These are phyloP conservation scores for Bryoerythrophyllum caledonicum DNA, from an alignment of 225 moss, liverwort and hornwort genomes.

Conservation along the genomic window DNA sequence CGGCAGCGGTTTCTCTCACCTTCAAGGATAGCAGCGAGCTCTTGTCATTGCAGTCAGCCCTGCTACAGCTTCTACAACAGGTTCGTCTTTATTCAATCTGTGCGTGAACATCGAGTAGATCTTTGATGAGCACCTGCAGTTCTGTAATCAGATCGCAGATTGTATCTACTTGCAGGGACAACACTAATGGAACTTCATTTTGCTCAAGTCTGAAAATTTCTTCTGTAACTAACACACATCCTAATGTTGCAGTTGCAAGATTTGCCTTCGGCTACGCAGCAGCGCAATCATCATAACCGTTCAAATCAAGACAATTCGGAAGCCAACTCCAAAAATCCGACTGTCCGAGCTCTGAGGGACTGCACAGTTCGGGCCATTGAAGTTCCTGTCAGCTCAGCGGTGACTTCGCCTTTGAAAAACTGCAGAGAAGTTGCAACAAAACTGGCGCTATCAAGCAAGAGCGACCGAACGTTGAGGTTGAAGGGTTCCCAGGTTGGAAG, in stretches of 20 bases:
- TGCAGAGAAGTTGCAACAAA: conserved; percentile 43
- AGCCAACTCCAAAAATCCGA: conserved; percentile 24
- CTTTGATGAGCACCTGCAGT: not conserved
- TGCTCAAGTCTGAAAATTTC: not conserved
- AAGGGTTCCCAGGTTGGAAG: conserved; percentile 19
- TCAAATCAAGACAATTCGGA: conserved; percentile 20
- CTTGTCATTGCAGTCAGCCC: conserved; percentile 67
- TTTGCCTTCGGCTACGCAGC: conserved; percentile 28
- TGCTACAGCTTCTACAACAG: conserved; percentile 78
- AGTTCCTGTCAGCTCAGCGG: conserved; percentile 40
- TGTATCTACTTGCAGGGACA: not conserved
- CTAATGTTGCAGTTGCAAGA: conserved; percentile 48
- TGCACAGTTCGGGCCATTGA: conserved; percentile 39
- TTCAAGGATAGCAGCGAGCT: conserved; percentile 65
- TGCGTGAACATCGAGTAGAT: conserved; percentile 6
- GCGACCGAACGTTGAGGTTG: not conserved
- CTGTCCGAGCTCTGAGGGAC: conserved; percentile 43
- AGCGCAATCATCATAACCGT: not conserved
- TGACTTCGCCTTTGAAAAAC: conserved; percentile 32
- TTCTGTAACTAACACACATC: conserved; percentile 19
- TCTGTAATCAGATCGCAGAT: not conserved
- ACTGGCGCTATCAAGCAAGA: conserved; percentile 29
- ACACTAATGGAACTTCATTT: not conserved
- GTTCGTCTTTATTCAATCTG: conserved; percentile 30
- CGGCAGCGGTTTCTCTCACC: conserved; percentile 52